Evolutionary conservation across 179 eudicot species (phyloP).

Genomic region (Corrigiola litoralis): DNA sequence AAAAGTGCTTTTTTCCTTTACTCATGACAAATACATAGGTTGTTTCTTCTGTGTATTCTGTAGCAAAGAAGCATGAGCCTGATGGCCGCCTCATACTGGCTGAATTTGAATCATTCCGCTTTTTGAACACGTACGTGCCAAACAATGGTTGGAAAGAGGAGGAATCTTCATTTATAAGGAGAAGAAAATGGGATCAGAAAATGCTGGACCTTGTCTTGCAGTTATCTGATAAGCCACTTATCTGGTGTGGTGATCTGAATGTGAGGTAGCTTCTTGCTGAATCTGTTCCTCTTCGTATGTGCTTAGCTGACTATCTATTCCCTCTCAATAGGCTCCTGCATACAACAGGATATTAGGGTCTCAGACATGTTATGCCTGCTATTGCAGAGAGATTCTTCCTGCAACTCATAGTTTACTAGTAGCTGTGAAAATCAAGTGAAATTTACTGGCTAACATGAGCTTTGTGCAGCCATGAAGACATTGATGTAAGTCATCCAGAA

Average conservation of each 20-base stretch:
- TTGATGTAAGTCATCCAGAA: slow-evolving; percentile 97
- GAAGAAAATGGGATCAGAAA: slow-evolving; percentile 99
- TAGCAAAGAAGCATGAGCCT: slow-evolving; percentile 82
- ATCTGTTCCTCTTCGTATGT: slow-evolving; percentile 6
- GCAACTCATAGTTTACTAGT: background rate
- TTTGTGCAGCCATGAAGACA: slow-evolving; percentile 83
- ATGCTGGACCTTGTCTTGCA: slow-evolving; percentile 66
- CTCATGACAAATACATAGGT: background rate
- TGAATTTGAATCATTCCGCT: slow-evolving; percentile 76
- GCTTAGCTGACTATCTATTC: background rate
- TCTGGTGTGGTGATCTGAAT: slow-evolving; percentile 98
- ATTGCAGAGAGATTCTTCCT: background rate
- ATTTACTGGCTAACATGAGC: slow-evolving; percentile 9
- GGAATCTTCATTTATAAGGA: slow-evolving; percentile 80
- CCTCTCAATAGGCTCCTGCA: background rate
- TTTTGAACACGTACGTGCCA: slow-evolving; percentile 86
- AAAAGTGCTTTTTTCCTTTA: background rate
- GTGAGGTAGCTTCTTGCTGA: slow-evolving; percentile 58
- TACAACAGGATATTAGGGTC: background rate
- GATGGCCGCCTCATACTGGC: slow-evolving; percentile 96
- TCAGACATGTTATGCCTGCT: background rate
- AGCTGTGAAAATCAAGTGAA: background rate
- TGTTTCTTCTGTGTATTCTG: slow-evolving; percentile 12
- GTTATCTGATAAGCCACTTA: slow-evolving; percentile 84
- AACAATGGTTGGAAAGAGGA: slow-evolving; percentile 99